Base-by-base conservation (phyloP, 257 asterid genomes). In the Jasminum sambac region DNA sequence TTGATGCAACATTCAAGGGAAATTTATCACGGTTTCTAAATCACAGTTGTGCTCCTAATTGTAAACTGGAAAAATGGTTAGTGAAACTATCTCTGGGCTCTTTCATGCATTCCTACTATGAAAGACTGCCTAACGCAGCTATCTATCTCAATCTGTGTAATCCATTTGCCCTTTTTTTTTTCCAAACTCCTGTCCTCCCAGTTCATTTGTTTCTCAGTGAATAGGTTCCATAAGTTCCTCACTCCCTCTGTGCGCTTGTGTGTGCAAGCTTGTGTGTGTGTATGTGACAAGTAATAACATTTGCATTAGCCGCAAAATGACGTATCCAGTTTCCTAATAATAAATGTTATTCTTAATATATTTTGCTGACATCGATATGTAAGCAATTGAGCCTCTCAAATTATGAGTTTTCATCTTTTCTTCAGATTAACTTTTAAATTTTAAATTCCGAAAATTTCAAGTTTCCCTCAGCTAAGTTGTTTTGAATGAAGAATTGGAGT, bases 1-100 rank as follows among this genome's bases (percentile, higher is more conserved):
- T 94, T 63, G 98, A 94, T 83, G 98, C 98, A 17, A 90, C 98
- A 37, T 84, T 86, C 74, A 91, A 94, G 84, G 98, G 98, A 72
- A 94, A 94, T 71, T 81, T 74, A 67, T 91, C 97, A 11, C 86
- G 98, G 67, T 94, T 94, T 83, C 90, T 94, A 66, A 94, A 94
- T 70, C 98, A 94, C 80, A 89, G 98, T 66, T 94, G 98, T 69
- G 87, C 87, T 55, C 97, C 98, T 70, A 94, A 94, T 60, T 94
- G 98, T 79, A 83, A 86, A 79, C 83, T 94, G 70, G 98, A 94
- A 72, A 94, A 94, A 79, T 94, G 98, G 98, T 90, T 52, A 83
- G 90, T 82, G 46, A 68, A 23, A 30, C 71, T 67, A 43, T 80
- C 64, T 72, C 66, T 19, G 60, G 37, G 36, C 40, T 36, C 24